Conservation (phyloP, 2,329 filamentous ascomycete species). For the Cercospora canescens region DNA sequence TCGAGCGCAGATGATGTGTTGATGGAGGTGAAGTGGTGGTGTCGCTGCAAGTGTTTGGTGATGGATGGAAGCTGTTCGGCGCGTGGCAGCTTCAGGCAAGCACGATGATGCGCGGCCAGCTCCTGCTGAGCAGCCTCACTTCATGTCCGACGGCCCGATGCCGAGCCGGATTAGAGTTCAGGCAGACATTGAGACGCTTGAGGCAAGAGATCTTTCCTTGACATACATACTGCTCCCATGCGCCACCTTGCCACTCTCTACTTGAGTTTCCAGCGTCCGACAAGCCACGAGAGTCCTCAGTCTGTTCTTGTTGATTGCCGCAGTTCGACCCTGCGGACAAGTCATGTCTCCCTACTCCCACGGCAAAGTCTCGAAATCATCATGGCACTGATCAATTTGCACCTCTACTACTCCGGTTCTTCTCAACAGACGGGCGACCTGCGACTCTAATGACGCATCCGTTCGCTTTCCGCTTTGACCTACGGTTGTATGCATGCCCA, state of each 20-base stretch:
- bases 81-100: slow-evolving; percentile 20
- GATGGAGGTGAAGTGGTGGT: slow-evolving; percentile 7
- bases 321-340: too few relatives aligned
- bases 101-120: slow-evolving; percentile 21
- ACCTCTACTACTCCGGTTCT: neutral
- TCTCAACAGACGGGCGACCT: neutral
- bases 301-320: too few relatives aligned
- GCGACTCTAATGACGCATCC: neutral
- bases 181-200: neutral
- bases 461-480: neutral
- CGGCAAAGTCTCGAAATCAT: neutral
- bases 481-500: neutral
- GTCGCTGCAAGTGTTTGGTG: slow-evolving; percentile 12
- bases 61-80: slow-evolving; percentile 4
- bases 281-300: too few relatives aligned
- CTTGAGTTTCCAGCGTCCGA: neutral
- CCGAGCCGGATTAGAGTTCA: neutral
- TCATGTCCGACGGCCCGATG: slow-evolving; percentile 9
- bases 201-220: neutral
- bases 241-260: neutral
- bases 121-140: slow-evolving; percentile 5
- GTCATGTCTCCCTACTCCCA: neutral
- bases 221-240: neutral
- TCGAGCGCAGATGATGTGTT: neutral
- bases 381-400: neutral